A percentile compares a stretch with the other conserved stretches of the same genome.
These are phyloP conservation scores for Thermomyces lanuginosus DNA, from an alignment of 2,329 filamentous ascomycete species.

Conservation along the genomic window DNA sequence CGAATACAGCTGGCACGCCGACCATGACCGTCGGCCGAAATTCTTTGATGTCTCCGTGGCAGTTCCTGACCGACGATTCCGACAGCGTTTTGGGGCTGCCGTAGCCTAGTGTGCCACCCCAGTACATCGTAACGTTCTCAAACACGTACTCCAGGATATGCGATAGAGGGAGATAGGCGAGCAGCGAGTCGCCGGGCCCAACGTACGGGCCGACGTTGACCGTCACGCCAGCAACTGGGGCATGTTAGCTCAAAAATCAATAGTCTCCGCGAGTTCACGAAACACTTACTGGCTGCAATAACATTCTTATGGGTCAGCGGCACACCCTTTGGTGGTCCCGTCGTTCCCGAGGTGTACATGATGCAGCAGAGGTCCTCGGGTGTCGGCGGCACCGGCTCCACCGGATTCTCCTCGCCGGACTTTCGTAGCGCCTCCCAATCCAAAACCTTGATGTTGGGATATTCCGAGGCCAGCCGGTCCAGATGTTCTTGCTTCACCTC, in stretches of 20 bases:
- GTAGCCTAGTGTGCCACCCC: conserved; percentile 86
- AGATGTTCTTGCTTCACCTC: conserved; percentile 37
- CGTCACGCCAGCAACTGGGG: conserved; percentile 59
- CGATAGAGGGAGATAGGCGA: conserved; percentile 84
- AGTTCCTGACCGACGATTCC: conserved; percentile 73
- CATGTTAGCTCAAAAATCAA: conserved; percentile 7
- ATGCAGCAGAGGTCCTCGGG: conserved; percentile 67
- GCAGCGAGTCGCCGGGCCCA: conserved; percentile 57
- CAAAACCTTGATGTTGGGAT: conserved; percentile 36
- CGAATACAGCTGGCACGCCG: conserved; percentile 92
- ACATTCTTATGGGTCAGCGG: conserved; percentile 67
- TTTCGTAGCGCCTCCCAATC: conserved; percentile 41
- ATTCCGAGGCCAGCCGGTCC: conserved; percentile 37
- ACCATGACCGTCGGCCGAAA: conserved; percentile 79
- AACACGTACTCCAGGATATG: conserved; percentile 96
- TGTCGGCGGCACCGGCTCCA: conserved; percentile 54
- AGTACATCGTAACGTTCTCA: conserved; percentile 76
- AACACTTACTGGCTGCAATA: conserved; percentile 52
- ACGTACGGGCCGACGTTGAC: conserved; percentile 63
- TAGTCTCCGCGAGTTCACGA: neutral
- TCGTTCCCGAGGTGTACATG: conserved; percentile 75
- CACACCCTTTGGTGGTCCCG: conserved; percentile 77
- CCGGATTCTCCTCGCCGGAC: conserved; percentile 47
- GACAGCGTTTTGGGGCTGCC: conserved; percentile 80
- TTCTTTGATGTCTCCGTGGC: conserved; percentile 83